A percentile compares a stretch with the other conserved stretches of the same genome.
phyloP scores from a whole-genome alignment of 2,329 filamentous ascomycete genomes.

The Xylaria digitata region DNA sequence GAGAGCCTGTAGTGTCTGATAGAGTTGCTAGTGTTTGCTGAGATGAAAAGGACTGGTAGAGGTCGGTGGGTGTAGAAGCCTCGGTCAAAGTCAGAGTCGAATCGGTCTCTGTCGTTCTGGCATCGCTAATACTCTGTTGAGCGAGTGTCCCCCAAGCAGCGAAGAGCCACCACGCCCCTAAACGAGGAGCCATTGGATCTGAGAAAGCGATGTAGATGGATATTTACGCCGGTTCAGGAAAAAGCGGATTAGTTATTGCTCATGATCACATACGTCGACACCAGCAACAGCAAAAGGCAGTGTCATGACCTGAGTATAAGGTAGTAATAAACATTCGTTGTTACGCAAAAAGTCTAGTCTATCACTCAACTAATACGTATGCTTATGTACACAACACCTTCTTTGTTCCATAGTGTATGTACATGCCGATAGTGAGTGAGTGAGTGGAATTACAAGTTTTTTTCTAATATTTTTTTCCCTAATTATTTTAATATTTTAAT shows the following conservation, averaged over 20 bases:
- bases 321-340: too few relatives aligned
- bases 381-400: too few relatives aligned
- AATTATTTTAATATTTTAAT: too few relatives aligned
- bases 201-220: neutral
- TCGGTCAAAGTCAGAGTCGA: slow-evolving; percentile 47
- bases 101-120: slow-evolving; percentile 54
- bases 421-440: too few relatives aligned
- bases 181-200: slow-evolving; percentile 41
- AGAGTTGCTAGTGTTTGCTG: slow-evolving; percentile 55
- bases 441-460: too few relatives aligned
- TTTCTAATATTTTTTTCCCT: too few relatives aligned
- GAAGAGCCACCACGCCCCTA: slow-evolving; percentile 43
- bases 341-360: too few relatives aligned
- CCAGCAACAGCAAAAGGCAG: neutral
- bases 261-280: slow-evolving; percentile 15
- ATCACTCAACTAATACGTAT: too few relatives aligned
- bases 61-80: slow-evolving; percentile 55
- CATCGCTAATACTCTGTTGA: slow-evolving; percentile 54
- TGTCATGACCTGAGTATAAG: too few relatives aligned
- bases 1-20: slow-evolving; percentile 45
- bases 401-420: too few relatives aligned
- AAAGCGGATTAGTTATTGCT: neutral
- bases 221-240: neutral
- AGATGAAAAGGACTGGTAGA: slow-evolving; percentile 59
- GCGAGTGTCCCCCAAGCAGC: slow-evolving; percentile 42